Evolutionary conservation across 352 stramenopile species (phyloP).

Genomic region (Pythium plurisporium): DNA sequence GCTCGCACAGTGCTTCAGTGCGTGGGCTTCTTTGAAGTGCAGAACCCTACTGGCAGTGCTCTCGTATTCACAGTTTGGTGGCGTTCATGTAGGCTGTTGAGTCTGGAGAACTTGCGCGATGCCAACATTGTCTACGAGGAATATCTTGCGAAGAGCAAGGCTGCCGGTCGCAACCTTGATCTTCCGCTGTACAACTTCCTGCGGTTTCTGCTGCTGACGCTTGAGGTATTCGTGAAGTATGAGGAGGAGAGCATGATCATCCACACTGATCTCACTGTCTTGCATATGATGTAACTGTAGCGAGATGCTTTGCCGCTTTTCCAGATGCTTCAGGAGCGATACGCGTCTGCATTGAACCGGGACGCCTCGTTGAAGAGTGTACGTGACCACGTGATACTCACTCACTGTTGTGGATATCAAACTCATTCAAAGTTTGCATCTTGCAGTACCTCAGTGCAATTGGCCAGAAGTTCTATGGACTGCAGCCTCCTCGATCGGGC

Average conservation of each 20-base stretch:
- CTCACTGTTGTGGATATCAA: too few species aligned
- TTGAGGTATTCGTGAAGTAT: too few species aligned
- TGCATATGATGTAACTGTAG: slow-evolving; percentile 22
- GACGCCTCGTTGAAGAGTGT: slow-evolving; percentile 76
- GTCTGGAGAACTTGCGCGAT: slow-evolving; percentile 83
- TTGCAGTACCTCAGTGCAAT: slow-evolving; percentile 80
- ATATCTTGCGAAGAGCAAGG: slow-evolving; percentile 53
- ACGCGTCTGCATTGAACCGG: slow-evolving; percentile 63
- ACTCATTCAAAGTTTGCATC: too few species aligned
- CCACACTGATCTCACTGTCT: too few species aligned
- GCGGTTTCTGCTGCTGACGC: slow-evolving; percentile 76
- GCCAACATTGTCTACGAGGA: slow-evolving; percentile 74
- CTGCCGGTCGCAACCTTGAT: slow-evolving; percentile 37
- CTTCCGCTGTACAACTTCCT: slow-evolving; percentile 83
- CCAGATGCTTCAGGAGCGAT: slow-evolving; percentile 84
- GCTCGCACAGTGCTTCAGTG: slow-evolving; percentile 76
- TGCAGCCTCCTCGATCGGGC: slow-evolving; percentile 71
- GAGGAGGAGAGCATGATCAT: too few species aligned
- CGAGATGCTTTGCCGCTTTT: slow-evolving; percentile 81
- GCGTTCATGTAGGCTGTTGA: slow-evolving; percentile 54
- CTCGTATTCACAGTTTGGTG: not conserved
- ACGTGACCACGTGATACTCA: slow-evolving; percentile 20
- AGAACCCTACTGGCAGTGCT: too few species aligned
- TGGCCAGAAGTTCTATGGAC: slow-evolving; percentile 82
- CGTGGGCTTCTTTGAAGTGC: too few species aligned